phyloP scores from a whole-genome alignment of 345 rosid species.

The Bruguiera gymnorhiza region DNA sequence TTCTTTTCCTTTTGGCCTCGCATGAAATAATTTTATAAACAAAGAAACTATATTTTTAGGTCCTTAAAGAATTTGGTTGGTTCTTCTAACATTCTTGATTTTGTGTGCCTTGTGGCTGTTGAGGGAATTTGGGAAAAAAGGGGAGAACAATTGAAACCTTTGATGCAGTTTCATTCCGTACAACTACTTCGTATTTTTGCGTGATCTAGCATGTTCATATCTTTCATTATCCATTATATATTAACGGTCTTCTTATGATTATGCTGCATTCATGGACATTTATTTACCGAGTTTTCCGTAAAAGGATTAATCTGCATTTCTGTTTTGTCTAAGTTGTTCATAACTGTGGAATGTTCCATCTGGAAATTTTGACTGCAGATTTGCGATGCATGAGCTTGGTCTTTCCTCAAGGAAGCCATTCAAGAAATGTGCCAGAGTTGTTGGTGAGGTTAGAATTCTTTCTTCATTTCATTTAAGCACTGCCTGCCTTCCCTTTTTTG shows the following conservation, averaged over 20 bases:
- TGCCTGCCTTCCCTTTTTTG: no score
- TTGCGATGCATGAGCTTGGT: conserved; percentile 94
- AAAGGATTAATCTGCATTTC: neutral
- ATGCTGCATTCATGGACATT: neutral
- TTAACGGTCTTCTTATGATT: neutral
- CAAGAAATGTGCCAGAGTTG: conserved; percentile 98
- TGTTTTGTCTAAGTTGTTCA: neutral
- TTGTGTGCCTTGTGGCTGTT: neutral
- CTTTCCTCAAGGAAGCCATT: conserved; percentile 84
- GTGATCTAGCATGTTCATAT: neutral
- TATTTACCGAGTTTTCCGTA: neutral
- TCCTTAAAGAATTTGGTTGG: neutral
- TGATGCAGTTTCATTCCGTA: neutral
- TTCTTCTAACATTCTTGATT: neutral
- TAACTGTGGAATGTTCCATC: neutral
- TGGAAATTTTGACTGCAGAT: conserved; percentile 39
- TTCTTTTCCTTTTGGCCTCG: no score
- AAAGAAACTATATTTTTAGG: no score
- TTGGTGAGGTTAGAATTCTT: conserved; percentile 70
- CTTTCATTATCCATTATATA: neutral
- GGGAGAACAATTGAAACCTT: neutral
- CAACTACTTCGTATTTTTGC: neutral
- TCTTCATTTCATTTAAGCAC: neutral
- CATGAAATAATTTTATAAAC: no score
- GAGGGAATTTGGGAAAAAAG: neutral